Evolutionary conservation across 495 filamentous ascomycete species (phyloP).

Genomic region (Talaromyces ruber): DNA sequence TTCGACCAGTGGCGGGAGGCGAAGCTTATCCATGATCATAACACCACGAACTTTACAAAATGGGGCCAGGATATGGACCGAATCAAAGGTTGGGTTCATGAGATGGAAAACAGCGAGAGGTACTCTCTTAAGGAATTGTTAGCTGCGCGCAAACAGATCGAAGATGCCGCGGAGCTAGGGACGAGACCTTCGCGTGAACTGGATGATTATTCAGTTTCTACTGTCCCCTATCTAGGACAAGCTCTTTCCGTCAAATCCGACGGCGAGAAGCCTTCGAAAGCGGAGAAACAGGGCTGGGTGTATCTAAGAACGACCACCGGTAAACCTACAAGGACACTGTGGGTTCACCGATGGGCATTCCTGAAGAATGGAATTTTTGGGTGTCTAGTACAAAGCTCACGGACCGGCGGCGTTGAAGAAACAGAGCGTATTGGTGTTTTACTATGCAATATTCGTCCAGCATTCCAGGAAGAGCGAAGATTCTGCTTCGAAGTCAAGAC

Average conservation of each 20-base stretch:
- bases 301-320: constrained; percentile 74
- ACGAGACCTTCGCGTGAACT: constrained; percentile 79
- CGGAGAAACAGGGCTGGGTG: constrained; percentile 93
- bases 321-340: constrained; percentile 78
- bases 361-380: constrained; percentile 93
- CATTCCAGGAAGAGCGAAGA: constrained; percentile 83
- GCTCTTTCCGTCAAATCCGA: constrained; percentile 44
- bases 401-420: constrained; percentile 83
- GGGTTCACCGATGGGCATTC: constrained; percentile 92
- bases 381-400: constrained; percentile 79
- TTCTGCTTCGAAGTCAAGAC: constrained; percentile 99
- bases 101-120: constrained; percentile 79
- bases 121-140: constrained; percentile 73
- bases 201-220: constrained; percentile 83
- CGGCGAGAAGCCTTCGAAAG: constrained; percentile 27
- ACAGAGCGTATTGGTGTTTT: constrained; percentile 94
- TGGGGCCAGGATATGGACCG: constrained; percentile 76
- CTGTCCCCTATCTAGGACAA: constrained; percentile 74
- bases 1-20: constrained; percentile 83
- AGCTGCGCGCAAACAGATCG: constrained; percentile 70
- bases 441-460: constrained; percentile 84
- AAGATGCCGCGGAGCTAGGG: constrained; percentile 62
- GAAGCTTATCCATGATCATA: constrained; percentile 53
- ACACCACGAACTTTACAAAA: constrained; percentile 47
- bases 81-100: constrained; percentile 81